Evolutionary conservation across 116 monocot species (phyloP), one percentile per base, ranked within the genome.

Genomic region (Dioscorea cayenensis): DNA sequence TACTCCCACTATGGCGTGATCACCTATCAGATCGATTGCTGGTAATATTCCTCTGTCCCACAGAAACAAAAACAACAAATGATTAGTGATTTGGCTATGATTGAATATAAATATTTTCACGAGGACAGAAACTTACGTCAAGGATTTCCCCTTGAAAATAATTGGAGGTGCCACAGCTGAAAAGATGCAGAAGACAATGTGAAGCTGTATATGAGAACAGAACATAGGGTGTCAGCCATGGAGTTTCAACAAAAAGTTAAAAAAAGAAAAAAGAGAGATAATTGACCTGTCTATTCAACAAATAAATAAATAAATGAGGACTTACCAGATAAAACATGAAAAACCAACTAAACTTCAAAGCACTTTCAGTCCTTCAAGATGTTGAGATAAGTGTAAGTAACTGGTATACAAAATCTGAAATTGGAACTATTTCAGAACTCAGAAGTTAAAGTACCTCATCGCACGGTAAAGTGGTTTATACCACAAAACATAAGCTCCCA

Each of bases 91-190:
- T 32, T 32, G 32, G 32, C 32, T 32, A 32, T 32, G 32, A 32
- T 32, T 2, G 32, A 32, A 32, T 55, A 18, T 55, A 6, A 43
- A 43, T 55, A 18, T 55, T 55, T 43, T 36, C 22, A 7, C 21
- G 21, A 36, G 2, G 19, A 68, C 17, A 23, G 23, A 51, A 79
- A 83, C 99, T 94, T 88, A 99, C 99, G 94, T 87, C 70, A 99
- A 79, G 29, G 99, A 99, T 77, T 84, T 94, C 62, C 99, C 99
- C 79, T 99, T 81, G 58, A 99, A 94, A 68, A 94, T 29, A 75
- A 99, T 81, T 43, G 99, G 94, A 85, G 99, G 99, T 76, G 99
- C 99, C 48, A 99, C 91, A 65, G 99, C 89, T 68, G 94, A 76
- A 76, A 75, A 90, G 67, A 99, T 81, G 71, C 82, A 83, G 68